Base-by-base conservation (phyloP, 176 grass and related monocot species). In the Phoenix roebelenii region DNA sequence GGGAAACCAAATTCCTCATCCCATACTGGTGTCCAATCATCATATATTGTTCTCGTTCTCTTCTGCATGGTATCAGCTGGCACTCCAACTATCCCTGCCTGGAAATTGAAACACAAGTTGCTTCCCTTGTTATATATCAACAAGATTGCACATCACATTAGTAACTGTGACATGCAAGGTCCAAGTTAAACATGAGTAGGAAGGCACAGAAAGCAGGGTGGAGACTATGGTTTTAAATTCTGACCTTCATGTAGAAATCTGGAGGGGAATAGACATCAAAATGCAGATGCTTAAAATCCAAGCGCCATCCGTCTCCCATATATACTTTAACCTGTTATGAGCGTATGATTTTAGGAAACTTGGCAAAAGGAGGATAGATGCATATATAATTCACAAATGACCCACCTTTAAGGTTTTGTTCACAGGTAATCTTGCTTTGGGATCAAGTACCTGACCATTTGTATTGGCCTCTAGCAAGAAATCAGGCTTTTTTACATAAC, bases 321-420 rank as follows among this genome's bases (percentile, higher is more conserved):
- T 59, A 59, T 26, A 59, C 12, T 15, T 59, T 59, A 15, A 59
- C 57, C 57, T 59, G 57, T 17, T 16, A 16, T 30, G 24, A 59
- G 16, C 15, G 3, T 44, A 22, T 16, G 15, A 62, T 3, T 44
- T 44, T 44, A 44, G 35, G 9, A 14, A 14, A 44, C 35, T 44
- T 0, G 60, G 15, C 28, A 3, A 30, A 30, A 59, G 25, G 23
- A 49, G 32, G 7, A 62, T 5, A 48, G 59, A 20, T 63, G 39
- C 7, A 23, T 16, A 18, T 5, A 50, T 15, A 4, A 23, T 54
- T 55, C 9, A 44, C 35, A 44, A 44, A 44, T 3, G 35, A 44
- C 35, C 35, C 24, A 67, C 65, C 65, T 22, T 55, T 18, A 67
- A 55, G 22, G 20, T 67, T 55, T n/a, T 67, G 51, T 67, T 67